phyloP scores from a whole-genome alignment of 345 rosid species.

The Camelina hispida region DNA sequence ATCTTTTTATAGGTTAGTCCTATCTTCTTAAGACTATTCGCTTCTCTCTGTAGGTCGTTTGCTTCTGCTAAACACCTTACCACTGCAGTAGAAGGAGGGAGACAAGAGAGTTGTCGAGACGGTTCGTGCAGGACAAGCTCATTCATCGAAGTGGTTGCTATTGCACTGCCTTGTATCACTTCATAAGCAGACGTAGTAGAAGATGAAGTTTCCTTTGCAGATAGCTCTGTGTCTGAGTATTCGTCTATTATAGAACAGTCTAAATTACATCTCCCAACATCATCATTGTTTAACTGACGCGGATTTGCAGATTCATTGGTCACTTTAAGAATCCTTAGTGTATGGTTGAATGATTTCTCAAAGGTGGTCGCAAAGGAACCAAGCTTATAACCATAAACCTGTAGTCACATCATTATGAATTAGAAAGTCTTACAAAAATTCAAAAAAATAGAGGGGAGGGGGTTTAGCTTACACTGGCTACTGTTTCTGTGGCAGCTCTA shows the following conservation, averaged over 20 bases:
- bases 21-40: constrained; percentile 59
- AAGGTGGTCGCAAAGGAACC: constrained; percentile 68
- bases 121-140: constrained; percentile 51
- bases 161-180: constrained; percentile 45
- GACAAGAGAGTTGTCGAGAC: constrained; percentile 48
- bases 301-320: constrained; percentile 58
- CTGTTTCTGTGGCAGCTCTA: constrained; percentile 81
- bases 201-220: constrained; percentile 38
- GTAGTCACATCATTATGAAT: constrained; percentile 39
- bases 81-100: constrained; percentile 44
- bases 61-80: constrained; percentile 58
- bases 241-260: constrained; percentile 41
- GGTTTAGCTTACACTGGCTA: constrained; percentile 76
- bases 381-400: constrained; percentile 81
- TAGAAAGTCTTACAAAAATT: background rate
- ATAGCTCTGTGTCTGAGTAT: constrained; percentile 45
- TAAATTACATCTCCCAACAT: constrained; percentile 40
- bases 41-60: constrained; percentile 71
- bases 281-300: constrained; percentile 31
- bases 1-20: constrained; percentile 59
- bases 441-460: background rate
- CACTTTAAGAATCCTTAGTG: constrained; percentile 78
- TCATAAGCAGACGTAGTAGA: constrained; percentile 43
- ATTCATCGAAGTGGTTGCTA: constrained; percentile 34
- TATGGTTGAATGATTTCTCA: constrained; percentile 83